Conservation (phyloP, 1,284 basidiomycete genomes). For the Cryptococcus floricola region DNA sequence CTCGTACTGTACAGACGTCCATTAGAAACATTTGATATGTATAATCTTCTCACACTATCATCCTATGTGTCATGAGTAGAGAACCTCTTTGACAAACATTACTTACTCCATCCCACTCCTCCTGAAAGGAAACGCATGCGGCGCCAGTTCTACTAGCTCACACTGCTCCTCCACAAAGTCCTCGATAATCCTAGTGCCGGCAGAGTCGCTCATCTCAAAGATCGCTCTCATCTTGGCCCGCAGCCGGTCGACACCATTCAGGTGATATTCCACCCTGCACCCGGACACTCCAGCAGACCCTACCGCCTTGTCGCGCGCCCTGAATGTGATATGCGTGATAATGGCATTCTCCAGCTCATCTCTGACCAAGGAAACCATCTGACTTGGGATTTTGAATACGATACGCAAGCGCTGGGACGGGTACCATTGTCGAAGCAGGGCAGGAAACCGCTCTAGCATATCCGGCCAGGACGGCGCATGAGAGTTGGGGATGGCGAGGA, state of each 20-base stretch:
- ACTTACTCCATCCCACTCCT: background rate
- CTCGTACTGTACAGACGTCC: no score
- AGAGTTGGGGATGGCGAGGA: background rate
- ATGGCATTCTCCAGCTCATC: background rate
- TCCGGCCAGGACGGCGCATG: background rate
- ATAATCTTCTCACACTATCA: no score
- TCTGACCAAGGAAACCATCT: background rate
- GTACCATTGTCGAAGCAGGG: background rate
- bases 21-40: no score
- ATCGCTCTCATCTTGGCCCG: background rate
- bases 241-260: background rate
- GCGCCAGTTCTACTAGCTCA: background rate
- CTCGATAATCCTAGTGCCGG: background rate
- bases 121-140: background rate
- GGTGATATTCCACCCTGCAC: background rate
- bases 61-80: no score
- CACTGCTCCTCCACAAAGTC: background rate
- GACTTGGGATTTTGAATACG: background rate
- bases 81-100: no score
- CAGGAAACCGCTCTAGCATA: background rate
- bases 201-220: background rate
- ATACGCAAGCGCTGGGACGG: background rate
- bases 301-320: background rate
- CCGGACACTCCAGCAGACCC: background rate
- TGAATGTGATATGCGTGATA: background rate